Base-by-base conservation (phyloP, 768 basidiomycete genomes). In the Mycena albidolilacea region DNA sequence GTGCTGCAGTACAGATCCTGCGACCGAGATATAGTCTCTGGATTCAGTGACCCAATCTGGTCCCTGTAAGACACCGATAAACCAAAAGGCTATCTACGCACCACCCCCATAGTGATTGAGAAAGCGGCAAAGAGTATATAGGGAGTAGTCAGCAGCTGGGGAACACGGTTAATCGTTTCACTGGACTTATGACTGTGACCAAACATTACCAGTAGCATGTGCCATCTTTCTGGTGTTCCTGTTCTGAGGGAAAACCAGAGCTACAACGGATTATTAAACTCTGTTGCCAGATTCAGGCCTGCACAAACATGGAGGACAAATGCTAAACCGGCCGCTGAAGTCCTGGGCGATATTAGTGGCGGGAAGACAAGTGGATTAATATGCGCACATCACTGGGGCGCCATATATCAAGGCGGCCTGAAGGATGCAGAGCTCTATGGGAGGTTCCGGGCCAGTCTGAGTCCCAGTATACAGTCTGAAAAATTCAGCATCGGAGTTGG, bases 1-100 rank as follows among this genome's bases (percentile, higher is more conserved):
- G 64, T 64, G 35, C 62, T 57, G 69, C 69, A 70, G 43, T 70
- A 70, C 37, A 70, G 48, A 15, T 46, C 38, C 11, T 44, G 69
- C 62, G 69, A 69, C 15, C 69, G 61, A 10, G 69, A 64, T n/a
- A 70, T 62, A 5, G 39, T 64, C 10, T 70, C 62, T 37, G 41
- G 41, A 38, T 70, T 54, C 12, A 44, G 6, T 3, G 68, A 41
- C 30, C 50, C 68, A 39, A 4, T 30, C 30, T 30, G 30, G 30
- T 30, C 30, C 1, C 30, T 30, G 30, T 30, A 30, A 30, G 30
- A 30, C 30, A 30, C 30, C 30, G 30, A 30, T 30, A 30, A 30
- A 30, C 30, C 30, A 30, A 30, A 30, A 30, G 30, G 30, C 4
- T 3, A 30, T 30, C 30, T 30, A 30, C 30, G 30, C 30, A 68